These are phyloP conservation scores for Cytidiella melzeri DNA, from an alignment of 768 basidiomycete species.

Conservation along the genomic window DNA sequence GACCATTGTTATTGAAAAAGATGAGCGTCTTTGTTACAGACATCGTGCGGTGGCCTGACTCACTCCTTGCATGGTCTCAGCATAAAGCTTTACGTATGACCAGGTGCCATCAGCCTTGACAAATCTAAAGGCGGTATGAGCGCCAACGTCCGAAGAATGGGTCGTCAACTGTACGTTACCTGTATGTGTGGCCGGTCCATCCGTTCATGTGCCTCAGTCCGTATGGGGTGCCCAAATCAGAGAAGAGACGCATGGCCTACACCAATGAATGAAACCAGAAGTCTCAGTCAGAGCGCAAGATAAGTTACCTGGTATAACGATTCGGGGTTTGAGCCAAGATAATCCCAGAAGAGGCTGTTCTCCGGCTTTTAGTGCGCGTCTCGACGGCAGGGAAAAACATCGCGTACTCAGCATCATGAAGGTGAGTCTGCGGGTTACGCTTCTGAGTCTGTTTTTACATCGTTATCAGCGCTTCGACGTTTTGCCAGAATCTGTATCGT, in stretches of 20 bases:
- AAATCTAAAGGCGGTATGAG: slow-evolving; percentile 13
- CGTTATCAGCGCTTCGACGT: background rate
- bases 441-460: slow-evolving; percentile 33
- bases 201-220: slow-evolving; percentile 44
- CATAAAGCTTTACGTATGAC: slow-evolving; percentile 46
- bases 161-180: slow-evolving; percentile 14
- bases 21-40: background rate
- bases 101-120: slow-evolving; percentile 43
- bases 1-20: slow-evolving; percentile 33
- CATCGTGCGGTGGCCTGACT: background rate
- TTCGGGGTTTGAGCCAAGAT: slow-evolving; percentile 41
- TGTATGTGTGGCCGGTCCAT: slow-evolving; percentile 45
- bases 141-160: background rate
- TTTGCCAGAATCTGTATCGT: background rate
- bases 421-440: slow-evolving; percentile 45
- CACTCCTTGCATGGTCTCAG: slow-evolving; percentile 24
- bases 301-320: slow-evolving; percentile 33
- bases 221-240: slow-evolving; percentile 53
- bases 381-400: background rate
- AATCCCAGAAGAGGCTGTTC: slow-evolving; percentile 38
- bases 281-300: background rate
- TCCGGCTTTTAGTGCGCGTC: background rate
- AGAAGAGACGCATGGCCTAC: slow-evolving; percentile 42
- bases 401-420: slow-evolving; percentile 31
- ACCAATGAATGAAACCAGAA: too few species aligned